phyloP scores from a whole-genome alignment of 176 grass and related monocot species.

The Aegilops tauschii region DNA sequence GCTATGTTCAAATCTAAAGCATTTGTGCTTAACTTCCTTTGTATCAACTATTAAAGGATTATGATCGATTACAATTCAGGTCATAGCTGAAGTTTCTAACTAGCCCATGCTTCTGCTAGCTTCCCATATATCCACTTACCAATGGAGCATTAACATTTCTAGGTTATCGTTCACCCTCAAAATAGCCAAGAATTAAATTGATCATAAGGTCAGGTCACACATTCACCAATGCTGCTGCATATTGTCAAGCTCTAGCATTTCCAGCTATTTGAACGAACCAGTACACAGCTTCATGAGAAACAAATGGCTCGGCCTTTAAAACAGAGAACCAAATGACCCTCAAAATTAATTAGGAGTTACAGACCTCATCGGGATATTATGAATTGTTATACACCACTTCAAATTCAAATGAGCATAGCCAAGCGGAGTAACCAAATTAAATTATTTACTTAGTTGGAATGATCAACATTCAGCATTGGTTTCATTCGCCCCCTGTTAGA shows the following conservation, averaged over 20 bases:
- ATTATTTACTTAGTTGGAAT: background rate
- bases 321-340: background rate
- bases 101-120: too few relatives aligned
- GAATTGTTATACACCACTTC: background rate
- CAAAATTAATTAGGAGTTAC: background rate
- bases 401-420: background rate
- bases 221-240: background rate
- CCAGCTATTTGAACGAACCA: background rate
- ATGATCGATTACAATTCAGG: too few relatives aligned
- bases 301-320: background rate
- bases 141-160: background rate
- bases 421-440: background rate
- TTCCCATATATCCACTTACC: background rate
- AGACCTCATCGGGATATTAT: background rate
- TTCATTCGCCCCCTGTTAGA: conserved; percentile 15
- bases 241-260: background rate
- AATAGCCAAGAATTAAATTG: background rate
- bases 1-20: too few relatives aligned
- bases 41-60: too few relatives aligned
- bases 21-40: too few relatives aligned
- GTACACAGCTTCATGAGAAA: background rate
- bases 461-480: background rate
- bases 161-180: too few relatives aligned
- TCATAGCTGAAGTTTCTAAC: too few relatives aligned
- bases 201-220: background rate